Evolutionary conservation across 2,329 filamentous ascomycete species (phyloP), one percentile per base, ranked within the genome.

Genomic region (Alternaria postmessia): DNA sequence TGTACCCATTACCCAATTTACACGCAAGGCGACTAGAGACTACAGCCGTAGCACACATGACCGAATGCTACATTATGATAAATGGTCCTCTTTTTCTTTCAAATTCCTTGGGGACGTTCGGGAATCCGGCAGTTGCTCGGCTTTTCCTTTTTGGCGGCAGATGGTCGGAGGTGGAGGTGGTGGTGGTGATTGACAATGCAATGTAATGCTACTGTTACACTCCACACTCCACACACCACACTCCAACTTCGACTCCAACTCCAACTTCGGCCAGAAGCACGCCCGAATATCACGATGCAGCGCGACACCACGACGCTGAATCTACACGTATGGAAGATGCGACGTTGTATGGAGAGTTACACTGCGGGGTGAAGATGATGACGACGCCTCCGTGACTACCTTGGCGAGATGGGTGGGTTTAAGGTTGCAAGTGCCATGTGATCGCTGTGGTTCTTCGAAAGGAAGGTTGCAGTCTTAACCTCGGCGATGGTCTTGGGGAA

Each of bases 121-220:
- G 18, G 14, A 32, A 28, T 7, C n/a, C 46, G 30, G 46, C 20
- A n/a, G 30, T 22, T 18, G 39, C 11, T 42, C 20, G 39, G 46
- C 30, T 12, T 9, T 47, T 9, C 24, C 24, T 14, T 48, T 34
- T 2, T 20, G 2, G 16, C 12, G 12, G 30, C 20, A n/a, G 30
- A 49, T 24, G 18, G 9, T 49, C 7, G 30, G 30, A 16, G 18
- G 28, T 9, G 14, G n/a, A 16, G 16, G 18, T 14, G 46, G 34
- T 36, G 14, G 4, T 49, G 46, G 20, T 36, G 46, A 48, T 48
- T 48, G 30, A 22, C 18, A 24, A 48, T 48, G 46, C 46, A 48
- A 48, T 48, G 46, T 48, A 48, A 48, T 48, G 46, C 30, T 48
- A 48, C 30, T 36, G 46, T 48, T 48, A 48, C 46, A 48, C 46